Evolutionary conservation across 441 rosid species (phyloP).

Genomic region (Brassica balearica): DNA sequence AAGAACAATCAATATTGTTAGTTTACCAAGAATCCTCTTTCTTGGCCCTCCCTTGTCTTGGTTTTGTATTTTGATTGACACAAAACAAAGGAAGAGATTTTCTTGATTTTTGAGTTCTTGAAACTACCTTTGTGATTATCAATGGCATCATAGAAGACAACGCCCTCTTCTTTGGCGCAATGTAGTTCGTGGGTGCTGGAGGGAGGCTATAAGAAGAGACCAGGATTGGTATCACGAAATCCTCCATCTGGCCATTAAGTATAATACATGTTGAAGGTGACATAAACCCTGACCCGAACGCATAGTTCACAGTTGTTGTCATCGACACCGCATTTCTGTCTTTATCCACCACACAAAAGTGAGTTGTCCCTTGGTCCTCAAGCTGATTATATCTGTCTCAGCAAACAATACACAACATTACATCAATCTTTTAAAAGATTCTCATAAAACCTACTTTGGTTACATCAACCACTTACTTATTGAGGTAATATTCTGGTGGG

Average conservation of each 20-base stretch:
- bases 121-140: conserved; percentile 70
- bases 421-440: background rate
- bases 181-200: conserved; percentile 81
- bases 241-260: conserved; percentile 82
- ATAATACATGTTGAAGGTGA: conserved; percentile 76
- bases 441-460: background rate
- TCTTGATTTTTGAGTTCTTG: background rate
- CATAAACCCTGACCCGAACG: conserved; percentile 75
- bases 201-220: conserved; percentile 66
- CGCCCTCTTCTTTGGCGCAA: conserved; percentile 69
- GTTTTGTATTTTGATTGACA: background rate
- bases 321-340: conserved; percentile 80
- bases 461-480: conserved; percentile 50
- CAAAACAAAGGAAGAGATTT: background rate
- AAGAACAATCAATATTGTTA: conserved; percentile 8
- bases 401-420: background rate
- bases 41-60: background rate
- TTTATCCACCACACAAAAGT: conserved; percentile 73
- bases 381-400: conserved; percentile 74
- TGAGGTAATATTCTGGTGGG: conserved; percentile 72
- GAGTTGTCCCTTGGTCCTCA: conserved; percentile 82
- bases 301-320: conserved; percentile 73
- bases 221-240: conserved; percentile 72
- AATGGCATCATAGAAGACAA: conserved; percentile 89
- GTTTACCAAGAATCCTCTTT: background rate